A percentile compares a stretch with the other conserved stretches of the same genome.
These are phyloP conservation scores for Tolypocladium paradoxum DNA, from an alignment of 2,329 filamentous ascomycete species.

Conservation along the genomic window DNA sequence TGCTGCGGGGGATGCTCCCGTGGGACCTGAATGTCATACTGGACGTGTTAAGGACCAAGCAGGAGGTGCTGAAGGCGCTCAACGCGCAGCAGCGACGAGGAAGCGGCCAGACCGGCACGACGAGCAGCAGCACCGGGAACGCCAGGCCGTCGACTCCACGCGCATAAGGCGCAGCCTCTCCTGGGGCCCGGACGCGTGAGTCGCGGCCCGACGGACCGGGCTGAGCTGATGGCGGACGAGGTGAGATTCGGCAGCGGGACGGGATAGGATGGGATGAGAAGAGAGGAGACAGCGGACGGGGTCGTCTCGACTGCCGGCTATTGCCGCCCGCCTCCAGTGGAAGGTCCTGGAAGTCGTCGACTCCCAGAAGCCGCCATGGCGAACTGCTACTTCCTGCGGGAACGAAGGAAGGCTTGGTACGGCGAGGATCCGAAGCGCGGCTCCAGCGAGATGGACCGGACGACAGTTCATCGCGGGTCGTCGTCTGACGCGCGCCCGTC, in stretches of 20 bases:
- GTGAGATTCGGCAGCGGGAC: neutral
- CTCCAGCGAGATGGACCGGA: neutral
- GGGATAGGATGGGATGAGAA: neutral
- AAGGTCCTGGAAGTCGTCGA: neutral
- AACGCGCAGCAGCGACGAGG: neutral
- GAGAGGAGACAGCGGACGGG: neutral
- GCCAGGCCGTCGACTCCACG: neutral
- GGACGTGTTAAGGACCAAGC: slow-evolving; percentile 8
- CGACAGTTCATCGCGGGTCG: neutral
- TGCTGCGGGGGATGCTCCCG: slow-evolving; percentile 6
- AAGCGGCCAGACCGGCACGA: neutral
- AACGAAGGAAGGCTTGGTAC: neutral
- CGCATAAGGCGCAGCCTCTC: neutral
- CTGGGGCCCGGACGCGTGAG: neutral
- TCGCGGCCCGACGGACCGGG: neutral
- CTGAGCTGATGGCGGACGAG: neutral
- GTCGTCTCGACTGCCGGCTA: neutral
- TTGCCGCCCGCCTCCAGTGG: neutral
- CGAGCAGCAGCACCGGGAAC: neutral
- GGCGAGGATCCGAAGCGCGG: neutral
- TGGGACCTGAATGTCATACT: slow-evolving; percentile 13
- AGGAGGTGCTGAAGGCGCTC: slow-evolving; percentile 3
- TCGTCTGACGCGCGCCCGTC: neutral
- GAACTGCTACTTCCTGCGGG: neutral
- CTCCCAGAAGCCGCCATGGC: neutral